Evolutionary conservation across 2,329 filamentous ascomycete species (phyloP), one percentile per base, ranked within the genome.

Genomic region (Chrysosporium queenslandicum): DNA sequence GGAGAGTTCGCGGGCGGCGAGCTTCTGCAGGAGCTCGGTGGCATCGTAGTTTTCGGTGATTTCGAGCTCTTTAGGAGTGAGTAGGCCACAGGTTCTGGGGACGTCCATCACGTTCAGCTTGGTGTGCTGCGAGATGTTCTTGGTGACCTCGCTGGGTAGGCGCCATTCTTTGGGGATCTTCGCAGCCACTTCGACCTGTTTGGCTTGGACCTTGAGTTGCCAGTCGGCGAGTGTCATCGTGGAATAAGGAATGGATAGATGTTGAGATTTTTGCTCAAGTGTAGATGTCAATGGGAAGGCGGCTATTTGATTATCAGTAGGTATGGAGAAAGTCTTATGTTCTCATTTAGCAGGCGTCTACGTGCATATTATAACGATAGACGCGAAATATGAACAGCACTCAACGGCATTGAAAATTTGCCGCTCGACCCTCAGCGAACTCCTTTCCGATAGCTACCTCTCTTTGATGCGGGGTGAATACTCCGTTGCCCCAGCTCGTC

Each of bases 11-110:
- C 40, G 21, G 3, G 40, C 3, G 40, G 40, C 40, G 11, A 43
- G 40, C 23, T 43, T 43, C 23, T 43, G 40, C 16, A 46, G 27
- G 18, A 46, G 43, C 1, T 34, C 43, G 3, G 29, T 32, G 29
- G 30, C 43, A 29, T 46, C 43, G 29, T 34, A 46, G 30, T 40
- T 49, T 58, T 82, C 77, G 0, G 81, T 84, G 53, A 83, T 82
- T 39, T 77, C 73, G 11, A 82, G 68, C 58, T 83, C 80, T 37
- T 70, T 63, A n/a, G 29, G 34, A n/a, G 46, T 49, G 23, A 49
- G 23, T 12, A 49, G 34, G 34, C 34, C 46, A 20, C 32, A 49
- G 20, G 20, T 40, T 29, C 30, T 14, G n/a, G 46, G 46, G 9
- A 49, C 34, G 30, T 49, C 46, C 34, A 49, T 27, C n/a, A 49